These are phyloP conservation scores for Hypomontagnella submonticulosa DNA, from an alignment of 495 filamentous ascomycete genomes.

Conservation along the genomic window DNA sequence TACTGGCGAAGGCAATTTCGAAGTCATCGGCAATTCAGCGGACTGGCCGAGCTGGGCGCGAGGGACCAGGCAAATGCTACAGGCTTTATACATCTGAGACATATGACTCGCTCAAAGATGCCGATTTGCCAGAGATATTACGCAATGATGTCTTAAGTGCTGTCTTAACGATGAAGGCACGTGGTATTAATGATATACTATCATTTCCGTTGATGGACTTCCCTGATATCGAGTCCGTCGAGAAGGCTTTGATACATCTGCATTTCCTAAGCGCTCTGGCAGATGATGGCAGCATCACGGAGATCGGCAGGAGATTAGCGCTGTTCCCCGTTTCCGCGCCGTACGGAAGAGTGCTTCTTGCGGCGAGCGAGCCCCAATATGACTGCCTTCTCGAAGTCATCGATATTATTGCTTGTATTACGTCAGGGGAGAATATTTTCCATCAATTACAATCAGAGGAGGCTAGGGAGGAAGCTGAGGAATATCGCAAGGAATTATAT, in stretches of 20 bases:
- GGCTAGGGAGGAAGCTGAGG: conserved; percentile 78
- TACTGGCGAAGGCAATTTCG: conserved; percentile 91
- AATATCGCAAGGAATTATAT: conserved; percentile 75
- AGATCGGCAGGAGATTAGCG: conserved; percentile 79
- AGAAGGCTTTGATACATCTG: conserved; percentile 86
- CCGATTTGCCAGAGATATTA: conserved; percentile 88
- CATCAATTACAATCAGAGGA: conserved; percentile 83
- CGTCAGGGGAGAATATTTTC: conserved; percentile 87
- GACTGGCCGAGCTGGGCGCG: conserved; percentile 91
- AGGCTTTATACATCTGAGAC: conserved; percentile 87
- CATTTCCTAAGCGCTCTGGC: conserved; percentile 79
- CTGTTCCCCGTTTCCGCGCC: conserved; percentile 83
- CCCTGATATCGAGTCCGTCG: conserved; percentile 78
- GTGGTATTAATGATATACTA: conserved; percentile 84
- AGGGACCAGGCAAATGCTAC: conserved; percentile 89
- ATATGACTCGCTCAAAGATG: conserved; percentile 74
- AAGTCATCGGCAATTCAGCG: conserved; percentile 93
- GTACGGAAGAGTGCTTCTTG: conserved; percentile 83
- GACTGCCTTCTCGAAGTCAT: conserved; percentile 85
- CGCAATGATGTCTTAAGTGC: conserved; percentile 87
- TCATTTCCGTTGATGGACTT: conserved; percentile 87
- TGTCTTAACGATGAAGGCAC: conserved; percentile 92
- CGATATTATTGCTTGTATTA: conserved; percentile 90
- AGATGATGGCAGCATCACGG: conserved; percentile 77
- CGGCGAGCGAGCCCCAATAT: conserved; percentile 73